Evolutionary conservation across 1,284 basidiomycete species (phyloP), one percentile per base, ranked within the genome.

Genomic region (Veloboletus limbatus): DNA sequence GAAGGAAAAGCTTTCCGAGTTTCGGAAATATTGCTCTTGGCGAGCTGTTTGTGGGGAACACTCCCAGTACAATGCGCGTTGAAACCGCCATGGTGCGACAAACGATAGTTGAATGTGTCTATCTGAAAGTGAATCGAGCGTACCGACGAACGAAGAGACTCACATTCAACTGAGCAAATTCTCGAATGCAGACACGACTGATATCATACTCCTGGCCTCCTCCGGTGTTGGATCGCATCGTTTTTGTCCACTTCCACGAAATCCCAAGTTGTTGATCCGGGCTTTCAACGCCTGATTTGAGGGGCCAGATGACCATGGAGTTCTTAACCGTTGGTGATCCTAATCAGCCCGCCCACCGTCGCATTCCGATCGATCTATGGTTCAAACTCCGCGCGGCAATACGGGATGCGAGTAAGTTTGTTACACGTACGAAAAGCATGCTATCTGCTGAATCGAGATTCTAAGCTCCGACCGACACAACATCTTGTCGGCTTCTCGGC

Each of bases 111-210:
- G 54, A 37, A 63, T 68, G 42, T 67, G 51, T 43, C 70, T 70
- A 28, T 13, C 32, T 24, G 13, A 10, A 36, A 39, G 42, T 46
- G 24, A 32, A 34, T 43, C 8, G 17, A 22, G 16, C 18, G 4
- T 17, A 8, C 30, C 17, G 3, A 43, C 10, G 3, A 16, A 17
- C 16, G 27, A 24, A 33, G 8, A 40, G 28, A 45, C 43, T 30
- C 48, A 60, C 70, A 59, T 65, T 36, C 53, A 55, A 40, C 67
- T 70, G 45, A 69, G 69, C 6, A 70, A 10, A 43, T 66, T 60
- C 48, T 72, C 69, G 24, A 71, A 41, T 4, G 49, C 40, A 14
- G 48, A 53, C 7, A 63, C 60, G 21, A 61, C 51, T 2, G 45
- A 33, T 13, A 32, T 33, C 22, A 68, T 45, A 14, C 54, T 30